Conservation (phyloP, 2,329 filamentous ascomycete genomes). For the Xylariaceae sp. region DNA sequence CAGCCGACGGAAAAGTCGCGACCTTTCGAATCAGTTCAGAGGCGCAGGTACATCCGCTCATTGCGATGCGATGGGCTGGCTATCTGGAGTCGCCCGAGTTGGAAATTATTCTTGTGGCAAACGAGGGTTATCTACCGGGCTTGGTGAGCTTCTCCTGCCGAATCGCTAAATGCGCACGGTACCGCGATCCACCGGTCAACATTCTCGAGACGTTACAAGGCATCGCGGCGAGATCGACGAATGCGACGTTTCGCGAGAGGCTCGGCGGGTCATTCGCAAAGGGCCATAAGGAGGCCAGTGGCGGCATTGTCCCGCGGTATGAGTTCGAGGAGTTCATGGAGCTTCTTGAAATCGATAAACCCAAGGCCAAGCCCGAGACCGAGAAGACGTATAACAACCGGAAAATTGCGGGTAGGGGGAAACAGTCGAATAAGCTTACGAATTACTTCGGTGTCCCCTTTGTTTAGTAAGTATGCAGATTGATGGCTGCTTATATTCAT, state of each 20-base stretch:
- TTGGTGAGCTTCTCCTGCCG: constrained; percentile 65
- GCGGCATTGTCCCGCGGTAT: constrained; percentile 54
- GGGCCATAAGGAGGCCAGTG: constrained; percentile 63
- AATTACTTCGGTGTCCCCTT: constrained; percentile 40
- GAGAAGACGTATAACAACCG: constrained; percentile 33
- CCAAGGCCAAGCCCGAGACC: constrained; percentile 32
- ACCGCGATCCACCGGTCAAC: constrained; percentile 51
- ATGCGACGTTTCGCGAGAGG: constrained; percentile 39
- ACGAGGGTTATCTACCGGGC: constrained; percentile 58
- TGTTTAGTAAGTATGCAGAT: no score
- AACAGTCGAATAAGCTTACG: constrained; percentile 48
- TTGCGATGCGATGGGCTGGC: constrained; percentile 62
- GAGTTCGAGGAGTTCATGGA: constrained; percentile 62
- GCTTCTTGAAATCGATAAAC: constrained; percentile 52
- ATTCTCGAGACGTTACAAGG: constrained; percentile 55
- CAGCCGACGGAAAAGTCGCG: constrained; percentile 55
- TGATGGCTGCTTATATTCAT: neutral
- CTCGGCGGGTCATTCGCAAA: constrained; percentile 60
- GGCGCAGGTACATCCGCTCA: constrained; percentile 61
- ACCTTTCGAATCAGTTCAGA: constrained; percentile 56
- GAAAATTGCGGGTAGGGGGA: constrained; percentile 15
- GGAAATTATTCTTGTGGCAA: constrained; percentile 61
- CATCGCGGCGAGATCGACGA: constrained; percentile 42
- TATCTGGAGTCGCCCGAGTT: constrained; percentile 53
- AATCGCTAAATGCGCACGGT: constrained; percentile 51